Conservation (phyloP, 164 flowering plant species). For the Kalanchoe fedtschenkoi region DNA sequence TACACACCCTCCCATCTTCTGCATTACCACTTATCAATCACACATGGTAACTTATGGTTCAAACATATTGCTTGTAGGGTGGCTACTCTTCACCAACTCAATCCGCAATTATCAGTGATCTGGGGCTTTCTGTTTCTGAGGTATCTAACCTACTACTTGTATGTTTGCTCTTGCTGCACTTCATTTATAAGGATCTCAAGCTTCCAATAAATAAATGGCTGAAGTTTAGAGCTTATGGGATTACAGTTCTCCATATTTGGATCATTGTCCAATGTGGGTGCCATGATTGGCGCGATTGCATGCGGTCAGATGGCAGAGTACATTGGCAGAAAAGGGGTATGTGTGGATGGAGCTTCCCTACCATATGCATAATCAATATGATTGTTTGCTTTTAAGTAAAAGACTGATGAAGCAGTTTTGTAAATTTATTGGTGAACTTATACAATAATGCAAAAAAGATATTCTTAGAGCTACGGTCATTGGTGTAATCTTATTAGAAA, state of each 20-base stretch:
- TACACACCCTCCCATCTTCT: not conserved
- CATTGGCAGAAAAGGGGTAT: slow-evolving; percentile 62
- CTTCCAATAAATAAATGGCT: not conserved
- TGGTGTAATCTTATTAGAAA: too few relatives aligned
- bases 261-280: slow-evolving; percentile 60
- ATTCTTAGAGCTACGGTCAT: too few relatives aligned
- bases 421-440: too few relatives aligned
- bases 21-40: slow-evolving; percentile 34
- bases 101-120: slow-evolving; percentile 31
- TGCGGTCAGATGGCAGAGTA: slow-evolving; percentile 68
- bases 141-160: slow-evolving; percentile 17
- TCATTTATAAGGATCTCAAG: not conserved
- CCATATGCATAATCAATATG: too few relatives aligned
- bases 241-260: slow-evolving; percentile 51
- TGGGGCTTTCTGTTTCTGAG: slow-evolving; percentile 43
- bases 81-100: slow-evolving; percentile 62
- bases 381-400: not conserved
- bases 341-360: not conserved
- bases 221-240: not conserved
- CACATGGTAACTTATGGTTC: slow-evolving; percentile 16
- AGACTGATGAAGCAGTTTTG: not conserved
- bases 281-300: slow-evolving; percentile 67
- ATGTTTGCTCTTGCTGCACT: not conserved
- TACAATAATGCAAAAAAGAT: too few relatives aligned
- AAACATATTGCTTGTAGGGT: not conserved